Evolutionary conservation across 192 early-diverging fungal species (phyloP).

Genomic region (Podila epigama): DNA sequence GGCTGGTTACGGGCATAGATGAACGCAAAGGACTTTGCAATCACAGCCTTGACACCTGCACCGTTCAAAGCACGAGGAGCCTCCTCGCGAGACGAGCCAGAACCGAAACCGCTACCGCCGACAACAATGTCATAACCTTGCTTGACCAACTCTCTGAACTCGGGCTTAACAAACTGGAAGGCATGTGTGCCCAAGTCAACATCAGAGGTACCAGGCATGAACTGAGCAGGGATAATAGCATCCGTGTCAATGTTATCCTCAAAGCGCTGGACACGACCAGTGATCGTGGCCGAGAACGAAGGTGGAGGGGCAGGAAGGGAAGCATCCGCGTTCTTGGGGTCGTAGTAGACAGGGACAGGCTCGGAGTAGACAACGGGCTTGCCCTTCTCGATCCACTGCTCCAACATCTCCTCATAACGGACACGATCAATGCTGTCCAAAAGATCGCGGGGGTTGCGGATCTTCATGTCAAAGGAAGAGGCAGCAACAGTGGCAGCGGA

Average conservation of each 20-base stretch:
- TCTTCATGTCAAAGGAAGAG: constrained; percentile 77
- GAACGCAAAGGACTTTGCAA: constrained; percentile 83
- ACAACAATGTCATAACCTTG: constrained; percentile 76
- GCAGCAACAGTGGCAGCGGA: constrained; percentile 84
- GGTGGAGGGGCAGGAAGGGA: constrained; percentile 28
- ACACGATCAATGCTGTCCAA: constrained; percentile 69
- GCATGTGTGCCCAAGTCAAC: constrained; percentile 73
- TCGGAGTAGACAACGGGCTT: constrained; percentile 66
- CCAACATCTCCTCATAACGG: constrained; percentile 69
- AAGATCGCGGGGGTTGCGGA: constrained; percentile 72
- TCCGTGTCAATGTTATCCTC: constrained; percentile 83
- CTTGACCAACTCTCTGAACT: constrained; percentile 70
- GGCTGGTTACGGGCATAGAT: constrained; percentile 87
- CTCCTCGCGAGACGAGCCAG: constrained; percentile 81
- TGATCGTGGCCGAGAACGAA: constrained; percentile 58
- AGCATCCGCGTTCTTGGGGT: constrained; percentile 17
- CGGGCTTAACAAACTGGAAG: constrained; percentile 79
- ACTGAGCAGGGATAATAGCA: constrained; percentile 81
- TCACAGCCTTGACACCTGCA: constrained; percentile 74
- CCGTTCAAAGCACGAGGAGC: constrained; percentile 79
- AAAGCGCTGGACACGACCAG: constrained; percentile 74
- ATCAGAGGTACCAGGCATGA: constrained; percentile 75
- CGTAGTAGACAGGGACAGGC: constrained; percentile 64
- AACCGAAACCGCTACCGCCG: constrained; percentile 76
- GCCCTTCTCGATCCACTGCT: constrained; percentile 72